Evolutionary conservation across 352 stramenopile species (phyloP).

Genomic region (Globisporangium polare): DNA sequence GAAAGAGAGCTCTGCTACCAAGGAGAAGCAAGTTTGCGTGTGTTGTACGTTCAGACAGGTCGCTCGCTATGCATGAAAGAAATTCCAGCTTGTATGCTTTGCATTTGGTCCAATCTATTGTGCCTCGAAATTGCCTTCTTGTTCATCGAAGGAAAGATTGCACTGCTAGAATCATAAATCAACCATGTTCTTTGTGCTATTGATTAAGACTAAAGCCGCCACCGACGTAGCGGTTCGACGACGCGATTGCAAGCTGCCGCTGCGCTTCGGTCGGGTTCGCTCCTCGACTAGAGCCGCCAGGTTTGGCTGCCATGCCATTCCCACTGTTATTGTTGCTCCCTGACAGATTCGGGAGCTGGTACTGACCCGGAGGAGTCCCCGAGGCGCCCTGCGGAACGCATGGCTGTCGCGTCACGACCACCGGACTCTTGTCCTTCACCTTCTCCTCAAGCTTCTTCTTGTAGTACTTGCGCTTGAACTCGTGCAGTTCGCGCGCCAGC

Average conservation of each 20-base stretch:
- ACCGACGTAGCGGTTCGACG: constrained; percentile 89
- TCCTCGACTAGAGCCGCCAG: constrained; percentile 15
- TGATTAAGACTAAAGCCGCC: constrained; percentile 94
- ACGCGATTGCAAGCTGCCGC: constrained; percentile 77
- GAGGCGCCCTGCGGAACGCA: background rate
- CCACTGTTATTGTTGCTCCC: constrained; percentile 22
- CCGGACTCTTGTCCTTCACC: constrained; percentile 58
- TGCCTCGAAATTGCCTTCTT: background rate
- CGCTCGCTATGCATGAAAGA: background rate
- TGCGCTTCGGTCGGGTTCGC: constrained; percentile 67
- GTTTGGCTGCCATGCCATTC: constrained; percentile 7
- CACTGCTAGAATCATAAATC: constrained; percentile 2
- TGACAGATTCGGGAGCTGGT: constrained; percentile 35
- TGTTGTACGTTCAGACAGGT: constrained; percentile 2
- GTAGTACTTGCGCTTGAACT: constrained; percentile 96
- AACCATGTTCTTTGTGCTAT: constrained; percentile 20
- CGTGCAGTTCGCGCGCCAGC: constrained; percentile 88
- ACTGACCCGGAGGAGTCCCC: constrained; percentile 6
- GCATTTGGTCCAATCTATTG: background rate
- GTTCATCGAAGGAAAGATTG: background rate
- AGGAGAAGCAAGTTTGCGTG: background rate
- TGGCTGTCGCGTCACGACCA: constrained; percentile 26
- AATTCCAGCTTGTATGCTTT: constrained; percentile 5
- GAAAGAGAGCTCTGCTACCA: background rate
- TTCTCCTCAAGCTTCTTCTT: constrained; percentile 90